A percentile compares a stretch with the other conserved stretches of the same genome.
phyloP scores from a whole-genome alignment of 306 rosid genomes.

The Quercus rubra region DNA sequence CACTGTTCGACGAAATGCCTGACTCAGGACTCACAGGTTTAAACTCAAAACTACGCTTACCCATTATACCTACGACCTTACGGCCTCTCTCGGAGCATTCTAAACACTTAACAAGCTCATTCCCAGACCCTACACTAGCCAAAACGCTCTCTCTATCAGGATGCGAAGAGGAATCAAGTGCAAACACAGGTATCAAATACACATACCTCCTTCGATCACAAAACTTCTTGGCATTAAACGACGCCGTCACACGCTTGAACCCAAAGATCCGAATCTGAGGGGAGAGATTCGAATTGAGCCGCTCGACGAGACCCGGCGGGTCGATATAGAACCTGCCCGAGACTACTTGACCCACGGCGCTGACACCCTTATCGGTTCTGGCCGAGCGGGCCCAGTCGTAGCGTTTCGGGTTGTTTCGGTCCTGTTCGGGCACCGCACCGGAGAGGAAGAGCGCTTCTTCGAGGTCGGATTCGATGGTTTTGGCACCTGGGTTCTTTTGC shows the following conservation, averaged over 20 bases:
- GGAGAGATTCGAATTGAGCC: constrained; percentile 73
- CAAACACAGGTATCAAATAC: constrained; percentile 79
- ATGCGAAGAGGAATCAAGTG: constrained; percentile 79
- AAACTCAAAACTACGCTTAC: constrained; percentile 47
- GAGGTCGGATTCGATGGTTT: constrained; percentile 91
- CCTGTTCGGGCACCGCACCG: constrained; percentile 84
- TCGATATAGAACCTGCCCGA: constrained; percentile 89
- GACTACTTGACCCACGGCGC: constrained; percentile 95
- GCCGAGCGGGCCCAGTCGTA: constrained; percentile 96
- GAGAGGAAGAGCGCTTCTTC: constrained; percentile 78
- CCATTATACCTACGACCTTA: constrained; percentile 70
- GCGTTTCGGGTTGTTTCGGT: constrained; percentile 62
- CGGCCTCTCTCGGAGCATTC: constrained; percentile 91
- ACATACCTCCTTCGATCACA: constrained; percentile 96
- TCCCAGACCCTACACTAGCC: constrained; percentile 85
- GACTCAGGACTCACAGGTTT: constrained; percentile 34
- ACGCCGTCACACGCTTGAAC: constrained; percentile 74
- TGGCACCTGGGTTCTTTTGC: constrained; percentile 98
- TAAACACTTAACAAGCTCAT: constrained; percentile 66
- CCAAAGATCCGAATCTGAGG: constrained; percentile 85
- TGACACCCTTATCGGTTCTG: constrained; percentile 93
- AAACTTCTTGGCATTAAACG: constrained; percentile 89
- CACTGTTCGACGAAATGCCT: constrained; percentile 35
- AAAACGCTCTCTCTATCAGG: constrained; percentile 86
- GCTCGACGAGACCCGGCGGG: constrained; percentile 87